Conservation (phyloP, 306 rosid species). For the Vicia sativa region DNA sequence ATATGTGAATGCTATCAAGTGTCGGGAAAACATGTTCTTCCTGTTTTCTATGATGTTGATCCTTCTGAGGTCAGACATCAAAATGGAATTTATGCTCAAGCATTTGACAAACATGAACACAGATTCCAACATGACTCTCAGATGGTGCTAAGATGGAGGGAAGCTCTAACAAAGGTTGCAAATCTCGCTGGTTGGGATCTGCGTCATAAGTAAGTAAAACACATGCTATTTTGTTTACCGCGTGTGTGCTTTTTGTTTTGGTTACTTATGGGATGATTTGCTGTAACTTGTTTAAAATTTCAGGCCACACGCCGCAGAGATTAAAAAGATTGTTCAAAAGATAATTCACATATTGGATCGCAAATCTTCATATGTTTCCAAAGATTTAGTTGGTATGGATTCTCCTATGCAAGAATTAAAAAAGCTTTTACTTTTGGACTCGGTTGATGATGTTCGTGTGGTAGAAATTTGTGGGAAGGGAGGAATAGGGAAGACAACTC, state of each 20-base stretch:
- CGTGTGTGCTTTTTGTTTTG: not conserved
- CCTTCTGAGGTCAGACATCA: slow-evolving; percentile 7
- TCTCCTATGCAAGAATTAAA: slow-evolving; percentile 19
- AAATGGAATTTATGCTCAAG: not conserved
- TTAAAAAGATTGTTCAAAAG: slow-evolving; percentile 7
- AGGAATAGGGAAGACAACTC: slow-evolving; percentile 40
- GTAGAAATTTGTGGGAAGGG: slow-evolving; percentile 34
- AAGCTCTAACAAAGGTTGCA: not conserved
- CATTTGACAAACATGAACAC: not conserved
- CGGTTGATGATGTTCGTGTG: slow-evolving; percentile 17
- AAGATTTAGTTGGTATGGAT: slow-evolving; percentile 36
- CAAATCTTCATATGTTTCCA: not conserved
- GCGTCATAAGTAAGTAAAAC: slow-evolving; percentile 1
- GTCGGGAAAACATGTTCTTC: not conserved
- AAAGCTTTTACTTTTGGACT: slow-evolving; percentile 1
- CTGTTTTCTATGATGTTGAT: slow-evolving; percentile 18
- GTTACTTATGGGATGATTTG: not conserved
- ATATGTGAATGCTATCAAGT: not conserved
- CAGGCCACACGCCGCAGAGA: not conserved
- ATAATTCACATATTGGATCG: not conserved
- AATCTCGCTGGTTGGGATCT: slow-evolving; percentile 34
- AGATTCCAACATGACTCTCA: not conserved
- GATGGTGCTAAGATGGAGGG: slow-evolving; percentile 2
- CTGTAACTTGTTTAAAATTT: not conserved
- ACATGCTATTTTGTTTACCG: not conserved